Base-by-base conservation (phyloP, 768 basidiomycete genomes). In the Suillus bovinus region DNA sequence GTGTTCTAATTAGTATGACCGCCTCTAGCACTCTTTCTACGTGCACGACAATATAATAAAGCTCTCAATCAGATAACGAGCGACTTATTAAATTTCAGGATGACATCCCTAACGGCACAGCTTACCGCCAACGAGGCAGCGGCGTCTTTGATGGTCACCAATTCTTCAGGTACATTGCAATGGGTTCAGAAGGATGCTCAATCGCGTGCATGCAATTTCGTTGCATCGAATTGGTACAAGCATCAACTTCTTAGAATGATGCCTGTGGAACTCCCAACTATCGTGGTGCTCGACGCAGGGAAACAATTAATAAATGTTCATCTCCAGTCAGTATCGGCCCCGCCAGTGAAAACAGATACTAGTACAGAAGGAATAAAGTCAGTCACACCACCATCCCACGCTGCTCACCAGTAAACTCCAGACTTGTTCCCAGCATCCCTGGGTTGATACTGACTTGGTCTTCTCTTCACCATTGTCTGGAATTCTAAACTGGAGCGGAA, bases 1-100 rank as follows among this genome's bases (percentile, higher is more conserved):
- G n/a, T n/a, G n/a, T n/a, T n/a, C n/a, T n/a, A n/a, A n/a, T n/a
- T n/a, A n/a, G n/a, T n/a, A n/a, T n/a, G n/a, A n/a, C n/a, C n/a
- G n/a, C n/a, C n/a, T n/a, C n/a, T n/a, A n/a, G n/a, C n/a, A n/a
- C n/a, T 54, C 60, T 63, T 61, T 65, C 60, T 69, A 65, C n/a
- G n/a, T n/a, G n/a, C 53, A 69, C 50, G 29, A 78, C 76, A 74
- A 93, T 92, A 89, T n/a, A n/a, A n/a, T n/a, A n/a, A n/a, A 89
- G 86, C 78, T 84, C 84, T 47, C 85, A 89, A 80, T n/a, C n/a
- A n/a, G 93, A 93, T 79, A 90, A 90, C 75, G 92, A 94, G 73
- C 92, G 94, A 71, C 87, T 95, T 47, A 93, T 95, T 74, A 93
- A 94, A 81, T 94, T 34, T 34, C 33, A 94, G 69, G 90, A 93